phyloP scores from a whole-genome alignment of 768 basidiomycete species.

The Mrakia blollopis region DNA sequence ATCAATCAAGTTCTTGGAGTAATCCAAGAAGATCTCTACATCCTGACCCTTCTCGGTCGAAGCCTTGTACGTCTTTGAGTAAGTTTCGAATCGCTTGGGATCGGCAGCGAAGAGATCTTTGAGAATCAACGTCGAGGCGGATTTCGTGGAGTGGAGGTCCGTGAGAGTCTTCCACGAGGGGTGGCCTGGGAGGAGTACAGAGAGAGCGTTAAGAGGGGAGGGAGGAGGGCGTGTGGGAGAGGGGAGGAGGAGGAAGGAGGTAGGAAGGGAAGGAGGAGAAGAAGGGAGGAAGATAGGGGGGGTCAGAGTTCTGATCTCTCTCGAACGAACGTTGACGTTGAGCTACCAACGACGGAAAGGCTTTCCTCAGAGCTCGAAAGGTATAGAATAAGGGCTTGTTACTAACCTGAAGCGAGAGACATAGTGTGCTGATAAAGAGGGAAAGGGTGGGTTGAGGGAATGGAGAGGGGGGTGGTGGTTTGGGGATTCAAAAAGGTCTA shows the following conservation, averaged over 20 bases:
- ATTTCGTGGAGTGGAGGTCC: slow-evolving; percentile 61
- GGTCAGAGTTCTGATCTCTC: too few species aligned
- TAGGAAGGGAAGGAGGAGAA: neutral
- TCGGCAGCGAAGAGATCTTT: slow-evolving; percentile 90
- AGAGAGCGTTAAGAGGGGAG: too few species aligned
- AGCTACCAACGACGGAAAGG: too few species aligned
- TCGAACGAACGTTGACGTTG: too few species aligned
- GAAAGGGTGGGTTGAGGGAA: neutral
- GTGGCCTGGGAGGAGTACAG: slow-evolving; percentile 59
- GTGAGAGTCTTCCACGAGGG: slow-evolving; percentile 86
- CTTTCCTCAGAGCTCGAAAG: too few species aligned
- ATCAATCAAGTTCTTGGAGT: slow-evolving; percentile 93
- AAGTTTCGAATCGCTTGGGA: slow-evolving; percentile 72
- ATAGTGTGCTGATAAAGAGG: neutral
- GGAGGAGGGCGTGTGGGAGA: too few species aligned
- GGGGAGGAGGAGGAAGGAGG: neutral
- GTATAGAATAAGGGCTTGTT: too few species aligned
- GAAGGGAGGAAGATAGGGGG: neutral
- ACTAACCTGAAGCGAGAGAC: slow-evolving; percentile 34
- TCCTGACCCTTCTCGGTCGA: slow-evolving; percentile 53
- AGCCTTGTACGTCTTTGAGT: slow-evolving; percentile 54
- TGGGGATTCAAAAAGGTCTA: neutral
- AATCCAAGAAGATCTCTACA: slow-evolving; percentile 84
- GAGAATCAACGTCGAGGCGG: slow-evolving; percentile 69
- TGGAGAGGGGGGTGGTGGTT: neutral